Evolutionary conservation across 495 filamentous ascomycete species (phyloP).

Genomic region (Ascobolus immersus): DNA sequence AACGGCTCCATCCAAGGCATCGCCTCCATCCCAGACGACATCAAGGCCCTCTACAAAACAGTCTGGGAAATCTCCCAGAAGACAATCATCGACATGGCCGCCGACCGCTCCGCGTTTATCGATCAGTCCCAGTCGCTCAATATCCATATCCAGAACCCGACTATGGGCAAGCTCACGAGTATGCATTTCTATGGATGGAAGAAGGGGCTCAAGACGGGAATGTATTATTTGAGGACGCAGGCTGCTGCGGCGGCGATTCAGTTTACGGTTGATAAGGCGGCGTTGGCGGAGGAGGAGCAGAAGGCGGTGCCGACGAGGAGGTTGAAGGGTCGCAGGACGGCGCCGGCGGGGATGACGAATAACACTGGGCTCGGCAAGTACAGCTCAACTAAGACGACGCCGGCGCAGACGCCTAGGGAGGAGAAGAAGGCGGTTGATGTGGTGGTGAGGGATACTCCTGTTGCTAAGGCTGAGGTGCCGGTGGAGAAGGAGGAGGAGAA

Average conservation of each 20-base stretch:
- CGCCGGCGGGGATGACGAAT: constrained; percentile 14
- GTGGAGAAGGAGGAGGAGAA: constrained; percentile 34
- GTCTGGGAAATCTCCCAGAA: constrained; percentile 99
- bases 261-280: constrained; percentile 96
- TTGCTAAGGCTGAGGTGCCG: constrained; percentile 17
- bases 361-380: constrained; percentile 14
- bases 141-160: constrained; percentile 96
- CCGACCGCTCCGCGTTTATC: constrained; percentile 92
- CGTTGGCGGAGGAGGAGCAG: constrained; percentile 69
- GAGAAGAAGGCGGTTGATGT: constrained; percentile 36
- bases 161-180: constrained; percentile 96
- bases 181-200: constrained; percentile 99
- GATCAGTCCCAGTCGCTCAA: constrained; percentile 97
- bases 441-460: constrained; percentile 9
- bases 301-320: constrained; percentile 37
- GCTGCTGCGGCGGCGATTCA: constrained; percentile 90
- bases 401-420: constrained; percentile 18
- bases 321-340: constrained; percentile 49
- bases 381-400: constrained; percentile 22
- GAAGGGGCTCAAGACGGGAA: constrained; percentile 93
- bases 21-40: constrained; percentile 78
- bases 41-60: constrained; percentile 96
- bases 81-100: constrained; percentile 86
- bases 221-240: constrained; percentile 99
- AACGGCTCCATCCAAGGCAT: constrained; percentile 91